Evolutionary conservation across 2,329 filamentous ascomycete genomes (phyloP).

Genomic region (Beauveria australis): DNA sequence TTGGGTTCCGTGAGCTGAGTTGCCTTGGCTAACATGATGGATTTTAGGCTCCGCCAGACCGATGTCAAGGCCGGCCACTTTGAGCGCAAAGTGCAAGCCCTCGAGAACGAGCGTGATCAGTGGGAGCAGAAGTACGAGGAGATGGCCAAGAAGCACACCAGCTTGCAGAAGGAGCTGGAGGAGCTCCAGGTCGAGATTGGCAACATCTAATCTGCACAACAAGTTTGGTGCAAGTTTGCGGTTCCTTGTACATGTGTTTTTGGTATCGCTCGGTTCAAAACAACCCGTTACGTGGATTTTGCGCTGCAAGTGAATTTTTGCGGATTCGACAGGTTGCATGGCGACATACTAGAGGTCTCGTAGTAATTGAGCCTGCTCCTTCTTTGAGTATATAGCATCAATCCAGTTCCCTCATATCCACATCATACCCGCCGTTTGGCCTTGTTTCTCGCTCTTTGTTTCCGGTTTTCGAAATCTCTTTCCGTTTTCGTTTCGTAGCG

Average conservation of each 20-base stretch:
- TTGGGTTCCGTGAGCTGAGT: neutral
- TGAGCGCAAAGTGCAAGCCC: slow-evolving; percentile 97
- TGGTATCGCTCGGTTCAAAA: neutral
- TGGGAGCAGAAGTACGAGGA: slow-evolving; percentile 99
- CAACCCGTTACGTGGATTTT: neutral
- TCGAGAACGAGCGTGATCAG: slow-evolving; percentile 83
- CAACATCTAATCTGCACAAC: slow-evolving; percentile 62
- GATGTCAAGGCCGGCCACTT: slow-evolving; percentile 99
- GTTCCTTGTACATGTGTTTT: slow-evolving; percentile 7
- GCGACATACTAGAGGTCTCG: slow-evolving; percentile 10
- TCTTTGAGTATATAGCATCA: slow-evolving; percentile 10
- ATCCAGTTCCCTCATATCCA: neutral
- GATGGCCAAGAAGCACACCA: slow-evolving; percentile 81
- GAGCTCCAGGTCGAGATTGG: slow-evolving; percentile 86
- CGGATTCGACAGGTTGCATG: slow-evolving; percentile 7
- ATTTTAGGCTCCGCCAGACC: slow-evolving; percentile 82
- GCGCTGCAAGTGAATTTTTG: slow-evolving; percentile 2
- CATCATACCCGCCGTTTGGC: slow-evolving; percentile 17
- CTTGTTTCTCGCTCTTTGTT: slow-evolving; percentile 58
- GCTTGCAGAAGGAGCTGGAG: slow-evolving; percentile 82
- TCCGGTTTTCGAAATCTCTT: slow-evolving; percentile 63
- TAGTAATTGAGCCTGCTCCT: slow-evolving; percentile 10
- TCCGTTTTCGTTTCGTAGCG: slow-evolving; percentile 86
- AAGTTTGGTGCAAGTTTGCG: neutral
- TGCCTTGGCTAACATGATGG: slow-evolving; percentile 11